phyloP scores from a whole-genome alignment of 352 stramenopile species.

The Phytophthora pseudosyringae region DNA sequence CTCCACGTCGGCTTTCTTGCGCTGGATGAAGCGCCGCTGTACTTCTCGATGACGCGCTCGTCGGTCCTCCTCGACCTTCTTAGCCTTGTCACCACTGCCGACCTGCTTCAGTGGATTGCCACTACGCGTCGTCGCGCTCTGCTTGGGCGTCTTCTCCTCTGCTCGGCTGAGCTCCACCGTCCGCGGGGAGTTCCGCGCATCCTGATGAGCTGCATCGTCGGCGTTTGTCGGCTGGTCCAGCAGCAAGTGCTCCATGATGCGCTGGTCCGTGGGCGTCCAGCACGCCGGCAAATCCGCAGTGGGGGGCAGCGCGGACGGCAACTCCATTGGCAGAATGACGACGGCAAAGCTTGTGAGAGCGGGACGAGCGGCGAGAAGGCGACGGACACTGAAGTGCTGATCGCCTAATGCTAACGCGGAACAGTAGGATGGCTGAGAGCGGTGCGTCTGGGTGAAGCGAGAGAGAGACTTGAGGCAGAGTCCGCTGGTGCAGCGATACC shows the following conservation, averaged over 20 bases:
- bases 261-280: slow-evolving; percentile 63
- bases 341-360: not conserved
- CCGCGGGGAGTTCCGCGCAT: slow-evolving; percentile 10
- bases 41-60: slow-evolving; percentile 55
- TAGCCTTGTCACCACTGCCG: slow-evolving; percentile 10
- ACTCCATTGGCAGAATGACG: slow-evolving; percentile 4
- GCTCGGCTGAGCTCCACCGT: slow-evolving; percentile 24
- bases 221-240: slow-evolving; percentile 29
- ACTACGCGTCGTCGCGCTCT: slow-evolving; percentile 5
- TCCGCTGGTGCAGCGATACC: too few species aligned
- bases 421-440: slow-evolving; percentile 10
- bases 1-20: slow-evolving; percentile 55
- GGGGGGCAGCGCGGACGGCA: slow-evolving; percentile 6
- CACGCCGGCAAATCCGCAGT: slow-evolving; percentile 23
- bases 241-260: slow-evolving; percentile 67
- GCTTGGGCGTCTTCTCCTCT: slow-evolving; percentile 12
- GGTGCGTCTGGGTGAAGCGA: too few species aligned
- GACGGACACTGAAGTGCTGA: not conserved
- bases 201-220: slow-evolving; percentile 6
- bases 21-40: slow-evolving; percentile 61
- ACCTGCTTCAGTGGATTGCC: not conserved
- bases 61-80: slow-evolving; percentile 46
- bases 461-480: too few species aligned
- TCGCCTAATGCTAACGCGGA: slow-evolving; percentile 1
- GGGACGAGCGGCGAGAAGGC: not conserved